Conservation (phyloP, 2,329 filamentous ascomycete genomes). For the Hypomyces rosellus region DNA sequence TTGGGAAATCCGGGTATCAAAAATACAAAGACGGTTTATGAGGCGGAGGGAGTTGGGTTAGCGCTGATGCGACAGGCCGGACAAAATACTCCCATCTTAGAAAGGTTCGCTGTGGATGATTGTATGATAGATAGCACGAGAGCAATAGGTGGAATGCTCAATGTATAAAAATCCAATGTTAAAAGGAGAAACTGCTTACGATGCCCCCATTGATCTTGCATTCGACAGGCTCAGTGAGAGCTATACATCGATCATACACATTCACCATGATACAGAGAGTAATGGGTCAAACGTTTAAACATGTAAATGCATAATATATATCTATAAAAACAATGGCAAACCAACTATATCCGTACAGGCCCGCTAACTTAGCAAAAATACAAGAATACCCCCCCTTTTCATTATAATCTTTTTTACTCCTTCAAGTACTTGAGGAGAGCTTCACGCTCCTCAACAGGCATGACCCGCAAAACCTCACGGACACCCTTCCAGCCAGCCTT, state of each 20-base stretch:
- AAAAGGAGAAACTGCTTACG: neutral
- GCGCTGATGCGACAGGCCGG: too few relatives aligned
- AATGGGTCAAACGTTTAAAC: neutral
- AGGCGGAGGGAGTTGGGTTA: too few relatives aligned
- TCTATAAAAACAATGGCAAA: constrained; percentile 2
- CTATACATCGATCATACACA: neutral
- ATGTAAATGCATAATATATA: neutral
- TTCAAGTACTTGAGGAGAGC: constrained; percentile 60
- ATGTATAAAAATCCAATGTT: neutral
- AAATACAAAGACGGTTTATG: neutral
- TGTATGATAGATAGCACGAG: neutral
- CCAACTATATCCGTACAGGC: constrained; percentile 7
- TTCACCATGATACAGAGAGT: neutral
- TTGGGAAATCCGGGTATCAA: too few relatives aligned
- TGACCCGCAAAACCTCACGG: constrained; percentile 74
- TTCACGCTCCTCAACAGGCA: constrained; percentile 85
- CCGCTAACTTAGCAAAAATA: constrained; percentile 7
- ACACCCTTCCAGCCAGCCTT: constrained; percentile 79
- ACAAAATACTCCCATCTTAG: too few relatives aligned
- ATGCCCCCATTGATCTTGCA: too few relatives aligned
- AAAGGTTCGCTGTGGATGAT: too few relatives aligned
- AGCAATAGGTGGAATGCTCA: neutral
- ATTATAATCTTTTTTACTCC: constrained; percentile 26
- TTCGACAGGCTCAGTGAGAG: too few relatives aligned
- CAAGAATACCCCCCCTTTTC: constrained; percentile 2